Percentiles rank a stretch among this genome's conserved stretches.
Conservation (phyloP, 78 protist genomes). For the Acrasis kona region DNA sequence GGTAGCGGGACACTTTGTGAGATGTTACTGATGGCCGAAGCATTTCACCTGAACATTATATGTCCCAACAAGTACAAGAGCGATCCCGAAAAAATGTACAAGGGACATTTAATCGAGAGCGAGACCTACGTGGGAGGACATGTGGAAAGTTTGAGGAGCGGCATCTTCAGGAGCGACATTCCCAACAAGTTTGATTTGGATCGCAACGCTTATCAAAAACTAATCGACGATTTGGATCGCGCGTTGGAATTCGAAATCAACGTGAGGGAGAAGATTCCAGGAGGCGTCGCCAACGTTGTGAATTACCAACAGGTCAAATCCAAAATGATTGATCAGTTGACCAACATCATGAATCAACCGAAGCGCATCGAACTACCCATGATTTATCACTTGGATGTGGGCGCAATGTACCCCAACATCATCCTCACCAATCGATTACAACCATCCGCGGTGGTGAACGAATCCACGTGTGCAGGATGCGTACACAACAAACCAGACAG, state of each 20-base stretch:
- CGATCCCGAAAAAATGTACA: conserved; percentile 24
- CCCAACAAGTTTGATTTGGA: conserved; percentile 52
- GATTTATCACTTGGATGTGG: conserved; percentile 97
- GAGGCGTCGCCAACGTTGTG: background rate
- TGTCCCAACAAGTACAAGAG: conserved; percentile 89
- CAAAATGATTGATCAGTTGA: conserved; percentile 29
- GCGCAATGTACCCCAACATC: conserved; percentile 99
- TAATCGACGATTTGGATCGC: conserved; percentile 38
- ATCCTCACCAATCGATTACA: conserved; percentile 98
- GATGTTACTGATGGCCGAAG: conserved; percentile 82
- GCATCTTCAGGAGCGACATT: conserved; percentile 87
- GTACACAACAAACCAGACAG: conserved; percentile 60
- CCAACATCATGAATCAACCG: conserved; percentile 47
- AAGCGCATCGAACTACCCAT: conserved; percentile 64
- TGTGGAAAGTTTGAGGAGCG: conserved; percentile 91
- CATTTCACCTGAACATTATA: conserved; percentile 63
- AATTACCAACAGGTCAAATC: conserved; percentile 60
- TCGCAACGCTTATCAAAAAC: conserved; percentile 33
- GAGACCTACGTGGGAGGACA: conserved; percentile 99
- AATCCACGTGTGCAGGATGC: conserved; percentile 83
- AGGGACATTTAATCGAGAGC: conserved; percentile 82
- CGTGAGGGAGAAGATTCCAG: conserved; percentile 20
- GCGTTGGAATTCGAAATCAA: conserved; percentile 46
- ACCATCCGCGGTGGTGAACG: conserved; percentile 84
- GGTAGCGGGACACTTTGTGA: conserved; percentile 99